phyloP scores from a whole-genome alignment of 805 yeast genomes.

The Schizosaccharomyces octosporus region DNA sequence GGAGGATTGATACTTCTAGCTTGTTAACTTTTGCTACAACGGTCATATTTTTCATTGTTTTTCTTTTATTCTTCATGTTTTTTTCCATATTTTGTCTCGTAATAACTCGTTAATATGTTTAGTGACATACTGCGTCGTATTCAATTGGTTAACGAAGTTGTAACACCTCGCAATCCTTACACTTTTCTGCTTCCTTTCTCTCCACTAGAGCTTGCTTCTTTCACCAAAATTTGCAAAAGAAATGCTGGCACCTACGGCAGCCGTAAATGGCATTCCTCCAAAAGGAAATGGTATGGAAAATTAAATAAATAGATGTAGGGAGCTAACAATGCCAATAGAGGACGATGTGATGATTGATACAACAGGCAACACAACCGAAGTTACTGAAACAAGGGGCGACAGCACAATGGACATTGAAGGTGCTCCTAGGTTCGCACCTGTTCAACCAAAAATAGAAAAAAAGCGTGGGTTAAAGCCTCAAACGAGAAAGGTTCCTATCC shows the following conservation, averaged over 20 bases:
- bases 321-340: neutral
- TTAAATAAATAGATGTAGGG: neutral
- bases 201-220: neutral
- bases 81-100: no score
- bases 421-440: neutral
- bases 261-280: neutral
- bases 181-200: no score
- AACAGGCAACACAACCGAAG: neutral
- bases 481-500: conserved; percentile 71
- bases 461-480: conserved; percentile 37
- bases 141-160: neutral
- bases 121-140: no score
- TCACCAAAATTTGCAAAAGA: neutral
- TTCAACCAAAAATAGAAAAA: neutral
- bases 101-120: no score
- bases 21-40: no score
- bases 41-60: no score
- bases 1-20: no score
- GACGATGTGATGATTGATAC: neutral
- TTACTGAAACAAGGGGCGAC: neutral
- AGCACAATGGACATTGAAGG: neutral
- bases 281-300: neutral
- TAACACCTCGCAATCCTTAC: neutral
- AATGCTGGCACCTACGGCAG: neutral
- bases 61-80: no score